Percentiles rank a stretch among this genome's conserved stretches.
These are phyloP conservation scores for Sphagnum magellanicum DNA, from an alignment of 228 moss, liverwort and hornwort genomes.

Conservation along the genomic window DNA sequence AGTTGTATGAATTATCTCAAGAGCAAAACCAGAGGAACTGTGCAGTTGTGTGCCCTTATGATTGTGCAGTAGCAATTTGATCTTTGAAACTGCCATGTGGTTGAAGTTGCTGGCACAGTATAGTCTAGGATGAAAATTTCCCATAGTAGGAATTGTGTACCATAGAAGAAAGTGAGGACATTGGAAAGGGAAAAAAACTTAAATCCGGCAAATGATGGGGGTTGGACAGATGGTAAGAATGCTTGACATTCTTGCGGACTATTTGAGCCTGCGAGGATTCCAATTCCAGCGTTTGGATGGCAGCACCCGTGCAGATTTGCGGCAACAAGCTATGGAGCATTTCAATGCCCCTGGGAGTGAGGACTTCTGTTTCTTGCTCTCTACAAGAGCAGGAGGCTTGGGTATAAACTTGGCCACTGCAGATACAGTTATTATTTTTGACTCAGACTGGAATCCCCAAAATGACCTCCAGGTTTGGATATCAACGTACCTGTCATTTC, in stretches of 20 bases:
- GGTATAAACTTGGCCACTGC: constrained; percentile 99
- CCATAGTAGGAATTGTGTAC: too few species aligned
- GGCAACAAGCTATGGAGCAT: constrained; percentile 99
- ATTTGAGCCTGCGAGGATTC: constrained; percentile 90
- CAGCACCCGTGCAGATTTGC: constrained; percentile 93
- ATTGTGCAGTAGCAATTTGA: too few species aligned
- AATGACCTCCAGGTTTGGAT: constrained; percentile 88
- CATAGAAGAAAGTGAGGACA: too few species aligned
- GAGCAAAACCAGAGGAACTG: too few species aligned
- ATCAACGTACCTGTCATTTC: background rate
- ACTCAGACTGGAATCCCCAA: constrained; percentile 99
- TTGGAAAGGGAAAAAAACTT: too few species aligned
- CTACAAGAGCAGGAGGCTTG: constrained; percentile 98
- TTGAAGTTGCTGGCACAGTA: too few species aligned
- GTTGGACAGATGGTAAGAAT: constrained; percentile 88
- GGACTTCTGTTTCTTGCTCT: constrained; percentile 94
- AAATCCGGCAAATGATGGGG: too few species aligned
- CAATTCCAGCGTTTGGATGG: constrained; percentile 97
- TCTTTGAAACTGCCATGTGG: too few species aligned
- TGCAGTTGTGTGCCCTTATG: too few species aligned
- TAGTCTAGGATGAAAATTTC: too few species aligned
- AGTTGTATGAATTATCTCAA: too few species aligned
- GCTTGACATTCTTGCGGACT: constrained; percentile 95
- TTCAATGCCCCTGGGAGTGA: constrained; percentile 99
- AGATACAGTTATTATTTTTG: constrained; percentile 98